Conservation (phyloP, 176 grass and related monocot species). For the Avena insularis region DNA sequence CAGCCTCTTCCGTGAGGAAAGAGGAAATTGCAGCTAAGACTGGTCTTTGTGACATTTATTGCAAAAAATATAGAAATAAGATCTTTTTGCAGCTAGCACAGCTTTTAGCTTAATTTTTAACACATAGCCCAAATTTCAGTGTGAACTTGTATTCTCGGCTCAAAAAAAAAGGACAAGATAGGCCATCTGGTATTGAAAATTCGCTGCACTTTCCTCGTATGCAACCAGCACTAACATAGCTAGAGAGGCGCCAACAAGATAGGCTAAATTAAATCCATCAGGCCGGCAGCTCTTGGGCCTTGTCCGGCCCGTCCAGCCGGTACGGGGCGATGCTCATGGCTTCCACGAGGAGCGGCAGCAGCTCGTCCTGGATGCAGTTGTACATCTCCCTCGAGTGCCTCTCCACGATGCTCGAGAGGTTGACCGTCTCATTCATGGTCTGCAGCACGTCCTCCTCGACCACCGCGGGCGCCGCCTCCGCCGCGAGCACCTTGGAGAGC, state of each 20-base stretch:
- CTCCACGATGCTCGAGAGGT: constrained; percentile 37
- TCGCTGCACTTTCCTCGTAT: not conserved
- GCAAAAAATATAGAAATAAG: no score
- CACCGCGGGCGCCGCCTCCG: not conserved
- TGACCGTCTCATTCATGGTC: constrained; percentile 11
- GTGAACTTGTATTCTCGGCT: no score
- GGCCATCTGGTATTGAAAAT: no score
- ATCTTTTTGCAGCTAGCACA: no score
- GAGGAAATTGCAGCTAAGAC: no score
- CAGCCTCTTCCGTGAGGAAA: no score
- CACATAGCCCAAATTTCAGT: no score
- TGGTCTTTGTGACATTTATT: no score
- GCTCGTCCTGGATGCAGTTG: constrained; percentile 53
- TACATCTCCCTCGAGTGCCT: constrained; percentile 49
- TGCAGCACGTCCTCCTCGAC: not conserved
- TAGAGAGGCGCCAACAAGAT: not conserved
- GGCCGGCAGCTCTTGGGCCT: constrained; percentile 35
- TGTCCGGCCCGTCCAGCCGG: constrained; percentile 28
- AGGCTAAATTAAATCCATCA: not conserved
- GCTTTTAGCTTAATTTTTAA: no score
- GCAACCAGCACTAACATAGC: not conserved
- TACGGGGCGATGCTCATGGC: constrained; percentile 35
- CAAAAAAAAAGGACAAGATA: no score
- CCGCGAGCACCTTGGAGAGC: constrained; percentile 39
- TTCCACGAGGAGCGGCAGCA: constrained; percentile 41